A percentile compares a stretch with the other conserved stretches of the same genome.
phyloP scores from a whole-genome alignment of 768 basidiomycete species.

The Amanita pseudoporphyria region DNA sequence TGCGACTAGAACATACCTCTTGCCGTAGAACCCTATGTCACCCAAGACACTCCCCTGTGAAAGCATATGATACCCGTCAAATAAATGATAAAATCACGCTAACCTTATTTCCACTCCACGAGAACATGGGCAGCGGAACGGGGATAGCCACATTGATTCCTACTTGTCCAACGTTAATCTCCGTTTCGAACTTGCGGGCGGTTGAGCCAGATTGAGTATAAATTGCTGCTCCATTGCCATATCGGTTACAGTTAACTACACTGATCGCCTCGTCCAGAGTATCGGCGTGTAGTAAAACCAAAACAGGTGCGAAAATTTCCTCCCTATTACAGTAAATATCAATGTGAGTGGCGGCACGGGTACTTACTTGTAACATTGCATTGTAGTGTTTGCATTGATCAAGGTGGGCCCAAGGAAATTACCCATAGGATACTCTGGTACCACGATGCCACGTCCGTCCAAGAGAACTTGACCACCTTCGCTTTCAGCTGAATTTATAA shows the following conservation, averaged over 20 bases:
- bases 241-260: slow-evolving; percentile 83
- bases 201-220: slow-evolving; percentile 96
- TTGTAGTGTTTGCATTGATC: slow-evolving; percentile 70
- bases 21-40: slow-evolving; percentile 88
- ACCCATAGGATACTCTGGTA: slow-evolving; percentile 72
- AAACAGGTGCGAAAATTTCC: slow-evolving; percentile 93
- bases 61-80: background rate
- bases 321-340: slow-evolving; percentile 37
- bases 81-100: background rate
- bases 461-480: slow-evolving; percentile 84
- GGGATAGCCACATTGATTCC: slow-evolving; percentile 92
- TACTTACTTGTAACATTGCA: slow-evolving; percentile 80
- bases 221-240: slow-evolving; percentile 92
- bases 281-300: slow-evolving; percentile 68
- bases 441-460: slow-evolving; percentile 67
- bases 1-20: slow-evolving; percentile 40
- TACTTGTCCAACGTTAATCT: slow-evolving; percentile 86
- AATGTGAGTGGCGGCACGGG: slow-evolving; percentile 2
- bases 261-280: slow-evolving; percentile 85
- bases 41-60: slow-evolving; percentile 64
- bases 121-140: slow-evolving; percentile 89
- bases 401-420: slow-evolving; percentile 95
- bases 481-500: slow-evolving; percentile 64
- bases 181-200: slow-evolving; percentile 84
- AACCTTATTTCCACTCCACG: slow-evolving; percentile 92